A percentile compares a stretch with the other conserved stretches of the same genome.
These are phyloP conservation scores for Teunomyces panamensis DNA, from an alignment of 805 yeast species.

Conservation along the genomic window DNA sequence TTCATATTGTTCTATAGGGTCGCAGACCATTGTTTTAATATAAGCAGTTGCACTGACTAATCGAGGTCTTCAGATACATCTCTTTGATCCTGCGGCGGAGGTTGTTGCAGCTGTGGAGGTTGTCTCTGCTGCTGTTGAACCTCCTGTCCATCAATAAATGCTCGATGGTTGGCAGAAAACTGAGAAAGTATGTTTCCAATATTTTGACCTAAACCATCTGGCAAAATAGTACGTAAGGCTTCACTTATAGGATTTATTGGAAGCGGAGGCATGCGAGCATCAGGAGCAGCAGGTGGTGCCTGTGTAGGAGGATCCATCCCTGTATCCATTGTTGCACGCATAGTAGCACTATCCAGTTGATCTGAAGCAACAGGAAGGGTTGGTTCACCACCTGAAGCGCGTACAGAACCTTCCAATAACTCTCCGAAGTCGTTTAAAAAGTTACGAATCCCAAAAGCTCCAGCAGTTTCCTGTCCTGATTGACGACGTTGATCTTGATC, in stretches of 20 bases:
- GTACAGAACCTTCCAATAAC: conserved; percentile 15
- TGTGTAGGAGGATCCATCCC: neutral
- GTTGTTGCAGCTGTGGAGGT: neutral
- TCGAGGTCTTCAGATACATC: conserved; percentile 1
- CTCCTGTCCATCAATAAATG: conserved; percentile 6
- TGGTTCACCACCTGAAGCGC: conserved; percentile 3
- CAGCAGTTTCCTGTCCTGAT: neutral
- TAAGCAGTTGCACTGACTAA: conserved; percentile 3
- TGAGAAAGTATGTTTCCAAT: conserved; percentile 9
- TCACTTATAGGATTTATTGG: conserved; percentile 2
- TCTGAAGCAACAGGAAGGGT: neutral
- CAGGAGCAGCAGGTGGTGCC: neutral
- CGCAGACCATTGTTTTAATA: conserved; percentile 3
- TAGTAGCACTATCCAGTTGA: neutral
- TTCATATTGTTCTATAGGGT: conserved; percentile 4
- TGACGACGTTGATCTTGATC: neutral
- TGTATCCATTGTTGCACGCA: neutral
- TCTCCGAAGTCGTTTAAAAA: conserved; percentile 23
- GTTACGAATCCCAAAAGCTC: conserved; percentile 12
- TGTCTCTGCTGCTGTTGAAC: conserved; percentile 1
- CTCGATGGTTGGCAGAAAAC: conserved; percentile 7
- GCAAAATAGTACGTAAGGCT: conserved; percentile 10
- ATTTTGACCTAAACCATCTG: conserved; percentile 8
- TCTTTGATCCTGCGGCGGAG: neutral
- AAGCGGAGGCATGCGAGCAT: neutral